Base-by-base conservation (phyloP, 495 filamentous ascomycete genomes). In the Aspergillus campestris region DNA sequence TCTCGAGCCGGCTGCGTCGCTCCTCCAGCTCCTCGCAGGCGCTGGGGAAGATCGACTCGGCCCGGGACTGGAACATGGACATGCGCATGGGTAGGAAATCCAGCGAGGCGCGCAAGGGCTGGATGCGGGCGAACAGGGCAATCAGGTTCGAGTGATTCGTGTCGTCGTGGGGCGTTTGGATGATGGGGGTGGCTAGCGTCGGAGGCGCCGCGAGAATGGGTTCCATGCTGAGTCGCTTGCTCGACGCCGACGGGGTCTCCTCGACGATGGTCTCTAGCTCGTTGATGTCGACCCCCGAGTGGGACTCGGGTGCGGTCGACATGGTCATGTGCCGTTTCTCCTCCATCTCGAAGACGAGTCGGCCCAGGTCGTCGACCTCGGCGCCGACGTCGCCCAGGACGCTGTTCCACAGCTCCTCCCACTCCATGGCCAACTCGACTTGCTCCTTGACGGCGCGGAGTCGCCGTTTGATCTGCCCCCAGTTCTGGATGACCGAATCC, bases 41-140 rank as follows among this genome's bases (percentile, higher is more conserved):
- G 11, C 85, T 89, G 0, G 92, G 89, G 51, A 97, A 94, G 32
- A 85, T 71, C 1, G 61, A 54, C 34, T 84, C 81, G 0, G 87
- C 92, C 48, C 90, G 77, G 0, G 71, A 64, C 45, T 89, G 80
- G 57, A 97, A 98, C 44, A 81, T 84, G 10, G 86, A 85, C 1
- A 98, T 66, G 39, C 90, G 74, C 91, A 97, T 96, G n/a, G 92
- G 92, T 32, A 98, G 69, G 57, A 98, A 97, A 62, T 96, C 91
- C 39, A 98, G 67, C 3, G 90, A 95, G 2, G 92, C 92, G 34
- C 89, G 75, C 29, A 98, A 70, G 3, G 92, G 92, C 56, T 96
- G 91, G 83, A 97, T 92, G 42, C 90, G 75, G 2, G 92, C 92
- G 66, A 96, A 94, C 34, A 98, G 65, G 5, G 84, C 87, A 40